A percentile compares a stretch with the other conserved stretches of the same genome.
phyloP scores from a whole-genome alignment of 495 filamentous ascomycete species.

The Xylaria venustula region DNA sequence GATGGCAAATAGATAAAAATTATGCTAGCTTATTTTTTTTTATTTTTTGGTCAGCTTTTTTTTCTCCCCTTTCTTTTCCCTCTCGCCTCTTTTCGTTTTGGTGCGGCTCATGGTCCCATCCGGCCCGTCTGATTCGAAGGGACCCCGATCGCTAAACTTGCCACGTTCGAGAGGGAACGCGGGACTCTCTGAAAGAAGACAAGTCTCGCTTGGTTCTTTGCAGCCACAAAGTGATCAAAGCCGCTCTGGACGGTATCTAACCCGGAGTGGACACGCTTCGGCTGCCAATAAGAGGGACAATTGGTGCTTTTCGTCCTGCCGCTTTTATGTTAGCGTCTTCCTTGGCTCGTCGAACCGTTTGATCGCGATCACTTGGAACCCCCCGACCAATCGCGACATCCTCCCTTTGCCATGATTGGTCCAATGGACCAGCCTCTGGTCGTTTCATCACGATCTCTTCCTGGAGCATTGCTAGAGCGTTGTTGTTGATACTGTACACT shows the following conservation, averaged over 20 bases:
- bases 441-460: constrained; percentile 6
- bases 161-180: neutral
- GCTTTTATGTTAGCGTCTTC: constrained; percentile 6
- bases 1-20: too few species aligned
- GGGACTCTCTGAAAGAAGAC: constrained; percentile 1
- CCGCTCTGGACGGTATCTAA: neutral
- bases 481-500: too few species aligned
- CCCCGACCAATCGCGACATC: neutral
- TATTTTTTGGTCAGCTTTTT: too few species aligned
- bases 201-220: neutral
- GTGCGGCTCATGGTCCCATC: constrained; percentile 11
- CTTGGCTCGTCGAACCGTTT: constrained; percentile 2
- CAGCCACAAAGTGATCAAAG: neutral
- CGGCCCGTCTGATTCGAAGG: constrained; percentile 22
- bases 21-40: neutral
- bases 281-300: neutral
- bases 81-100: neutral
- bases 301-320: neutral
- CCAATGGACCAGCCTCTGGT: neutral
- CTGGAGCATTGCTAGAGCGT: neutral
- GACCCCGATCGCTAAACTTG: neutral
- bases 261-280: neutral
- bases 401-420: neutral
- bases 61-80: neutral
- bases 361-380: neutral